Evolutionary conservation across 805 yeast species (phyloP), one percentile per base, ranked within the genome.

Genomic region (Candida awuae): DNA sequence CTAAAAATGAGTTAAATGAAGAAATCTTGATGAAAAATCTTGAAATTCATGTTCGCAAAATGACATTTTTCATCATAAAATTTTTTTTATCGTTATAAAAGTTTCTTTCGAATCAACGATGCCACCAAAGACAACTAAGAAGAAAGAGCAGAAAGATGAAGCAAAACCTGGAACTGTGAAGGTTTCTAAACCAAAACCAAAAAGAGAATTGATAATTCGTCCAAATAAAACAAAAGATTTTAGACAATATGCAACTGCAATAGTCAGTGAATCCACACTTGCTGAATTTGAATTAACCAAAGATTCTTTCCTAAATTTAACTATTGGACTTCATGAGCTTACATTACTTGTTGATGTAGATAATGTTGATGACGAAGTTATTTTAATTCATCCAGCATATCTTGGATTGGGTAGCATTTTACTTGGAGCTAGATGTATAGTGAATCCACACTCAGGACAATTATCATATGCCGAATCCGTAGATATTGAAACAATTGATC

Each of bases 371-470:
- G 58, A 54, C 13, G 54, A 56, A 18, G 56, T 60, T 14, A 45
- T 61, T 16, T 45, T 53, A 20, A 35, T 61, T 2, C 47, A 59
- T 6, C 42, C 46, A 6, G 28, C 35, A 8, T 50, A 45, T 32
- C 36, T 54, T 13, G 41, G 43, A 18, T 31, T 47, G n/a, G 43
- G 46, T 25, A 54, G 51, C 7, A 47, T 53, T 19, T 39, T 56
- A 17, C 39, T 56, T 8, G 65, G 66, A 22, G 63, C 60, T 18
- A 46, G 64, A 34, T 52, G 56, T 1, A 62, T 62, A 21, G 47
- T 90, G 0, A 51, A 54, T 10, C 78, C 70, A 47, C 62, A 64
- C 17, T 36, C 58, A 5, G 48, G 56, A 3, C 82, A 75, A 41
- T 85, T 87, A 4, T 58, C 48, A n/a, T 57, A 58, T 45, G 60